phyloP scores from a whole-genome alignment of 2,329 filamentous ascomycete genomes.

The Dryadomyces quercus-mongolicae region DNA sequence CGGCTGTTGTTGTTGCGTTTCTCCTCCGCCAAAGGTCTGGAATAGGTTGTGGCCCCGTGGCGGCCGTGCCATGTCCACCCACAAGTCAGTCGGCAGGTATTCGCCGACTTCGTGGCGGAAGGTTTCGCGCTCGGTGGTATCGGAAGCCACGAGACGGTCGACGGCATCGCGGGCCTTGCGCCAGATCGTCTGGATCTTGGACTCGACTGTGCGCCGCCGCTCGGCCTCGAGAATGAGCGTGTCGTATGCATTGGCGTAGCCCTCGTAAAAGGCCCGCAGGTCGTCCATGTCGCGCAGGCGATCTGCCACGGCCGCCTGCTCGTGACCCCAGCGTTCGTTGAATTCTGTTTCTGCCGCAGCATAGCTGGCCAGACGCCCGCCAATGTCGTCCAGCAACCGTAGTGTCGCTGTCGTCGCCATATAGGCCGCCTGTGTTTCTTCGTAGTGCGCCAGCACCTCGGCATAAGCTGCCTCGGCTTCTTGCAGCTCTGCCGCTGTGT shows the following conservation, averaged over 20 bases:
- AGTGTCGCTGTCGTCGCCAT: constrained; percentile 50
- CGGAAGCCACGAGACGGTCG: constrained; percentile 60
- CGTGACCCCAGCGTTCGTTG: constrained; percentile 57
- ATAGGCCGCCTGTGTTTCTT: constrained; percentile 42
- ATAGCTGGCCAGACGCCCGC: constrained; percentile 36
- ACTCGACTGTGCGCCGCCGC: constrained; percentile 59
- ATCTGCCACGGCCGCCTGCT: constrained; percentile 54
- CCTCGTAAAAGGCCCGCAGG: constrained; percentile 73
- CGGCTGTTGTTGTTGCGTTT: neutral
- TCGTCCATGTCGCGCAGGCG: constrained; percentile 67
- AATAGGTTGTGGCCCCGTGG: constrained; percentile 38
- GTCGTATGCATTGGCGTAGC: constrained; percentile 75
- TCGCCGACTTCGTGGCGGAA: constrained; percentile 79
- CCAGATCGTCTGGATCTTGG: constrained; percentile 61
- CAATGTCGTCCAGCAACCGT: constrained; percentile 53
- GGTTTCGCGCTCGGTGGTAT: constrained; percentile 59
- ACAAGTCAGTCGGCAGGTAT: constrained; percentile 77
- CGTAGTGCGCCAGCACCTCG: constrained; percentile 50
- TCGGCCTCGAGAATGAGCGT: constrained; percentile 74
- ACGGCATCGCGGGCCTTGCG: constrained; percentile 67
- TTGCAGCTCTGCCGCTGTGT: constrained; percentile 62
- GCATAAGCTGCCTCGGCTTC: constrained; percentile 65
- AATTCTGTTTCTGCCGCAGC: constrained; percentile 35
- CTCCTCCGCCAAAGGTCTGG: neutral
- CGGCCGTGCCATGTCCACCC: constrained; percentile 60